A percentile compares a stretch with the other conserved stretches of the same genome.
These are phyloP conservation scores for Candida dubliniensis DNA, from an alignment of 1,139 yeast genomes.

Conservation along the genomic window DNA sequence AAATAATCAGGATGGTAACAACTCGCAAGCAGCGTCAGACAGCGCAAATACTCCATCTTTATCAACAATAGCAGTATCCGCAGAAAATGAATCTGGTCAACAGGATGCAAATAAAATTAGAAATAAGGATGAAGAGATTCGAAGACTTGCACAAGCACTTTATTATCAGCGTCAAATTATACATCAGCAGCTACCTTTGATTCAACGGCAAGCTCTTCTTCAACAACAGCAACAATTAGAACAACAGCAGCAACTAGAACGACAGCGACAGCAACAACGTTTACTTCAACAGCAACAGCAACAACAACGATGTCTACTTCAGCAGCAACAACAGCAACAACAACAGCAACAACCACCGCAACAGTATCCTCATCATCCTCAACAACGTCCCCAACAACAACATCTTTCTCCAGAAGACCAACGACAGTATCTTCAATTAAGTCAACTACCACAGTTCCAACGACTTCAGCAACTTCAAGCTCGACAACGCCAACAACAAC, in stretches of 20 bases:
- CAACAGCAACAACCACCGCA: constrained; percentile 1
- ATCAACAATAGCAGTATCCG: too few relatives aligned
- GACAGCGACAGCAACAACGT: constrained; percentile 1
- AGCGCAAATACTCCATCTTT: too few relatives aligned
- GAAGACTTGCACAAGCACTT: too few relatives aligned
- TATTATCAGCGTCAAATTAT: neutral
- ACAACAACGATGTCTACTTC: neutral
- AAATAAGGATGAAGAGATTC: too few relatives aligned
- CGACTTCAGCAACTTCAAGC: neutral
- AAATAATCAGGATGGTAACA: too few relatives aligned
- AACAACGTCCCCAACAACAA: constrained; percentile 1
- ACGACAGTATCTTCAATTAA: neutral
- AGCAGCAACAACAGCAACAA: constrained; percentile 4
- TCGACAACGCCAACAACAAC: neutral
- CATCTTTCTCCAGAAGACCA: neutral
- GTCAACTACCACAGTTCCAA: neutral
- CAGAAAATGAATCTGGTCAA: too few relatives aligned
- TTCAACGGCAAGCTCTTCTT: neutral
- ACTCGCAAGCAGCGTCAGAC: too few relatives aligned
- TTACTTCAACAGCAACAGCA: neutral
- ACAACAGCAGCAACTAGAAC: neutral
- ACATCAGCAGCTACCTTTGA: neutral
- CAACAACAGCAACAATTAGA: constrained; percentile 1
- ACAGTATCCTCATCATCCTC: constrained; percentile 4
- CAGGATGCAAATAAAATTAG: too few relatives aligned